A percentile compares a stretch with the other conserved stretches of the same genome.
Evolutionary conservation across 805 yeast genomes (phyloP).

Genomic region (Cyberlindnera veronae): DNA sequence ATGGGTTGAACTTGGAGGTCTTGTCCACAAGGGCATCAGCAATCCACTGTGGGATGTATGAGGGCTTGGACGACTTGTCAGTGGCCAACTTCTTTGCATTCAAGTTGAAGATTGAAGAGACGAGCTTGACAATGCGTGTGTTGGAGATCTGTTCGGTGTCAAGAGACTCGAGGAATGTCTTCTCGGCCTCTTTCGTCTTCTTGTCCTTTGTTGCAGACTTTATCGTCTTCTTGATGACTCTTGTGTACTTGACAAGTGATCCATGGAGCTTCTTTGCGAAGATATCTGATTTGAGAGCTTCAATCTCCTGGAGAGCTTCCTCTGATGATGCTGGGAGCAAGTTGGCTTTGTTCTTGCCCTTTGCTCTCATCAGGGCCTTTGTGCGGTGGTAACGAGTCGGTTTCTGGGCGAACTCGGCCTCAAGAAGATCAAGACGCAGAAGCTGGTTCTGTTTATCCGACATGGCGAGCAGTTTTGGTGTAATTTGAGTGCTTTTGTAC

Average conservation of each 20-base stretch:
- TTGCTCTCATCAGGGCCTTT: slow-evolving; percentile 27
- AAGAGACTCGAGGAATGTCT: slow-evolving; percentile 20
- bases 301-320: slow-evolving; percentile 45
- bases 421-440: slow-evolving; percentile 57
- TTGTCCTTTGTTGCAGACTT: slow-evolving; percentile 11
- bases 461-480: too few species aligned
- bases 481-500: too few species aligned
- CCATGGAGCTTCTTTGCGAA: slow-evolving; percentile 50
- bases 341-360: slow-evolving; percentile 37
- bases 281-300: slow-evolving; percentile 39
- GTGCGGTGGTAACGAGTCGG: slow-evolving; percentile 49
- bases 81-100: slow-evolving; percentile 14
- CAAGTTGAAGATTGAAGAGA: slow-evolving; percentile 12
- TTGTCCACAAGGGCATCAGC: slow-evolving; percentile 30
- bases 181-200: slow-evolving; percentile 16
- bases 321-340: slow-evolving; percentile 35
- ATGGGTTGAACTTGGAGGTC: slow-evolving; percentile 38
- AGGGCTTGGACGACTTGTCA: slow-evolving; percentile 1
- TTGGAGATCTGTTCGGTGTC: slow-evolving; percentile 26
- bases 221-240: slow-evolving; percentile 33
- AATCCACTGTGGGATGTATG: slow-evolving; percentile 25
- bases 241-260: slow-evolving; percentile 37
- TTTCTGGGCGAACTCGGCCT: slow-evolving; percentile 41
- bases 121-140: slow-evolving; percentile 21
- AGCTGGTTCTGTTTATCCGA: slow-evolving; percentile 33